Conservation (phyloP, 768 basidiomycete genomes). For the Candolleomyces efflorescens region DNA sequence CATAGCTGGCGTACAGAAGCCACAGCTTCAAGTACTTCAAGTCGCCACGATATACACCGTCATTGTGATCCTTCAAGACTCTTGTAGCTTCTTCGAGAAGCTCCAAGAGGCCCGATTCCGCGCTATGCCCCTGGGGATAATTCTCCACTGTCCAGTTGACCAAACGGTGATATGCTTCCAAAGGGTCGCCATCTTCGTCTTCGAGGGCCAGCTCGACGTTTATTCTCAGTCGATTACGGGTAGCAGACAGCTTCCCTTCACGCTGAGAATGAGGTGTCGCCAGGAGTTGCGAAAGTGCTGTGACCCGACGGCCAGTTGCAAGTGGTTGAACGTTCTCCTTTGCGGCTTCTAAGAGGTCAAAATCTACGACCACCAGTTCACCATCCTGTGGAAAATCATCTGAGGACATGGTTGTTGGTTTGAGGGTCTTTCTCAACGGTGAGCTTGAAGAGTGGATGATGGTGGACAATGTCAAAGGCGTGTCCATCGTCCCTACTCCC, state of each 20-base stretch:
- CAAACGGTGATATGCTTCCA: slow-evolving; percentile 83
- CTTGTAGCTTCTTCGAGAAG: slow-evolving; percentile 90
- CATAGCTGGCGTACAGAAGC: slow-evolving; percentile 89
- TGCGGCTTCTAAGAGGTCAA: slow-evolving; percentile 74
- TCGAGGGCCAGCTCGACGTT: slow-evolving; percentile 77
- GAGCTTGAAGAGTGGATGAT: too few relatives aligned
- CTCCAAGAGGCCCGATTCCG: slow-evolving; percentile 87
- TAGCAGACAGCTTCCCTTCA: slow-evolving; percentile 62
- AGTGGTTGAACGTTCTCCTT: slow-evolving; percentile 88
- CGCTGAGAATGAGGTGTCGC: slow-evolving; percentile 75
- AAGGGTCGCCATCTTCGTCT: slow-evolving; percentile 74
- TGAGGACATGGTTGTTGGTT: background rate
- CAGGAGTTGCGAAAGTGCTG: slow-evolving; percentile 69
- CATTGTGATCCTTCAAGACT: slow-evolving; percentile 72
- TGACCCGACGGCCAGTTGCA: slow-evolving; percentile 73
- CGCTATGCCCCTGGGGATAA: slow-evolving; percentile 89
- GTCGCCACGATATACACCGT: slow-evolving; percentile 72
- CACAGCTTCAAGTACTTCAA: slow-evolving; percentile 89
- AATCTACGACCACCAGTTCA: slow-evolving; percentile 59
- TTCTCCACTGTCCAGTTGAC: slow-evolving; percentile 93
- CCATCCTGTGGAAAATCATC: slow-evolving; percentile 42
- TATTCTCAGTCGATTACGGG: slow-evolving; percentile 61
- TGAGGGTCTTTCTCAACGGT: background rate
- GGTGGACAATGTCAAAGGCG: too few relatives aligned
- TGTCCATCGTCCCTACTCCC: too few relatives aligned